Conservation (phyloP, 1,284 basidiomycete genomes). For the Anthracocystis walkeri region DNA sequence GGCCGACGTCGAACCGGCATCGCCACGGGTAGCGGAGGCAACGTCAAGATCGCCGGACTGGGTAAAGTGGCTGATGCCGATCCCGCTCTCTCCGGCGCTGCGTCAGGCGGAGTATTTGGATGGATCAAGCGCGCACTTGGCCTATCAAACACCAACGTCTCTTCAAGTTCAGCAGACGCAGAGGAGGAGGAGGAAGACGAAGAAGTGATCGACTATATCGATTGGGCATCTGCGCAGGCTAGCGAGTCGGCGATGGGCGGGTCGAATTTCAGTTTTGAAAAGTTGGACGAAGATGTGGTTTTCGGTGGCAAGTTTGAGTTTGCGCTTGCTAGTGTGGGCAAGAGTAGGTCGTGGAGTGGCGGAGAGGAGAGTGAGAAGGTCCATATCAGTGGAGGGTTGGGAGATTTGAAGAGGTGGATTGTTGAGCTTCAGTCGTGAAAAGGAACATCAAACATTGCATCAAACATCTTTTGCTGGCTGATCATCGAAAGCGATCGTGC, state of each 20-base stretch:
- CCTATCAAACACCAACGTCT: background rate
- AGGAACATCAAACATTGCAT: background rate
- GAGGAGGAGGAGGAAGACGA: conserved; percentile 58
- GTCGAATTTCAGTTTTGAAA: conserved; percentile 45
- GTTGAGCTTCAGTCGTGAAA: conserved; percentile 25
- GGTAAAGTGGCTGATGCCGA: conserved; percentile 50
- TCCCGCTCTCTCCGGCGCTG: background rate
- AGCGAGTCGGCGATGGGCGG: conserved; percentile 9
- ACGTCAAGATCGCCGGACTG: conserved; percentile 63
- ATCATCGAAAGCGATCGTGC: background rate
- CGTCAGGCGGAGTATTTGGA: conserved; percentile 33
- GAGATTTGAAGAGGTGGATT: conserved; percentile 45
- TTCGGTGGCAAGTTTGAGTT: conserved; percentile 51
- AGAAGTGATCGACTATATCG: conserved; percentile 61
- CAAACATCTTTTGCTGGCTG: background rate
- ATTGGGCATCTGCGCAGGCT: conserved; percentile 34
- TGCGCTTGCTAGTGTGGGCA: conserved; percentile 56
- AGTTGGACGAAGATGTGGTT: conserved; percentile 58
- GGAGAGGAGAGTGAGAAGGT: conserved; percentile 3
- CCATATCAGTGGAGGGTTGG: conserved; percentile 14
- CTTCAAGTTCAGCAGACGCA: conserved; percentile 19
- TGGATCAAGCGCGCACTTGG: conserved; percentile 52
- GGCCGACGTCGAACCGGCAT: conserved; percentile 18
- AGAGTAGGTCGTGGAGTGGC: conserved; percentile 23
- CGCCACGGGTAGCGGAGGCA: conserved; percentile 8